Percentiles rank a stretch among this genome's conserved stretches.
Conservation (phyloP, 2,329 filamentous ascomycete genomes). For the Verticillium zaregamsianum region DNA sequence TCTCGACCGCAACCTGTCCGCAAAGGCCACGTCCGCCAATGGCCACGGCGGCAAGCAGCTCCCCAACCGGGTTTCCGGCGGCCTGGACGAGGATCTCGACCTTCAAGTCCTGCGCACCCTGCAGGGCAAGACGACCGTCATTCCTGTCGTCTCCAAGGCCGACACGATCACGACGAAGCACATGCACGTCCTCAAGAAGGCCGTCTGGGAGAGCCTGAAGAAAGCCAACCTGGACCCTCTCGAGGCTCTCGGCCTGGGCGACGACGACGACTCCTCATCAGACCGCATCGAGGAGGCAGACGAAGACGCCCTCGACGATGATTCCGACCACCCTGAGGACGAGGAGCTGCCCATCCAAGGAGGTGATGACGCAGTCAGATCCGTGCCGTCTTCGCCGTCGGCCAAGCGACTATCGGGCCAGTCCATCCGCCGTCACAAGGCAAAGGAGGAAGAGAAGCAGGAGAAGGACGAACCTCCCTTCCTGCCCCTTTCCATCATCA, state of each 20-base stretch:
- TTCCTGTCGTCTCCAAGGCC: conserved; percentile 93
- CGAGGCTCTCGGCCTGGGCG: conserved; percentile 78
- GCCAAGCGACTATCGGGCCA: conserved; percentile 42
- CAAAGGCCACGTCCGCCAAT: conserved; percentile 50
- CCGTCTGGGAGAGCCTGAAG: conserved; percentile 85
- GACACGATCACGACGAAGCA: conserved; percentile 95
- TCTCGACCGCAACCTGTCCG: conserved; percentile 76
- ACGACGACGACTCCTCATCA: conserved; percentile 56
- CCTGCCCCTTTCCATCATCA: conserved; percentile 88
- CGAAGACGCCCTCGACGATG: conserved; percentile 32
- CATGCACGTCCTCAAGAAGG: conserved; percentile 87
- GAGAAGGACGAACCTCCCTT: conserved; percentile 59
- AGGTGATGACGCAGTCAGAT: conserved; percentile 21
- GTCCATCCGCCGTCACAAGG: conserved; percentile 41
- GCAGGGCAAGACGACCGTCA: conserved; percentile 89
- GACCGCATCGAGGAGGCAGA: conserved; percentile 54
- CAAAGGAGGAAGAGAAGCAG: conserved; percentile 37
- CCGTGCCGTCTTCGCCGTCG: conserved; percentile 27
- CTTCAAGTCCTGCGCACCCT: conserved; percentile 84
- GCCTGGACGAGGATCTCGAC: conserved; percentile 84
- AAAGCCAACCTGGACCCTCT: conserved; percentile 82
- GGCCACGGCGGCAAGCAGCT: conserved; percentile 47
- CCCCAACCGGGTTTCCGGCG: conserved; percentile 50
- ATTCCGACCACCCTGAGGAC: conserved; percentile 19
- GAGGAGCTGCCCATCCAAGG: conserved; percentile 37